Base-by-base conservation (phyloP, 1,284 basidiomycete genomes). In the Austroboletus niveus region DNA sequence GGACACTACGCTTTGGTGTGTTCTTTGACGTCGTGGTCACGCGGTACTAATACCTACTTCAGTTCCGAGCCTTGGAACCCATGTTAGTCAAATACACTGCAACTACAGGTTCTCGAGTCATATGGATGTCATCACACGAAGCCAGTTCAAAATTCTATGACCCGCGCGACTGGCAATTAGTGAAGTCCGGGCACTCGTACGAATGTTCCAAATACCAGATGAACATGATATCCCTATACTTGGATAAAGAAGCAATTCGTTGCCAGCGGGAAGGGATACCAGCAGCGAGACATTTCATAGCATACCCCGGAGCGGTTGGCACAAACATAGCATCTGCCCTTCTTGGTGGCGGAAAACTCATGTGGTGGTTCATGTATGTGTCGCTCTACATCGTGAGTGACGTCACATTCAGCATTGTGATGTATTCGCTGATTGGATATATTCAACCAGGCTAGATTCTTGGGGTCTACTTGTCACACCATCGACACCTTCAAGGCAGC, bases 91-190 rank as follows among this genome's bases (percentile, higher is more conserved):
- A 74, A 31, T 75, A 77, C 36, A 57, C 64, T 5, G 64, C 58
- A 40, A 66, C 69, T 1, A 62, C 69, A 42, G 77, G 77, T 20
- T 76, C 85, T 0, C 81, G 91, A 24, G 80, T 94, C 8, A 69
- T 94, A 20, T 94, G 93, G 89, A 85, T 85, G 52, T 88, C 89
- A 3, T 93, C 91, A 1, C 61, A 86, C 8, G 87, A 89, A 65
- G 80, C 85, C 0, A 72, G 71, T 15, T 76, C 82, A 0, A 61
- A 69, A 24, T 76, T 70, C 44, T 88, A 87, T 53, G 76, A 83
- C 51, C 63, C 74, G 1, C 72, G 79, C 32, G 92, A 96, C 68
- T 87, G 83, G 78, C 91, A 94, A 62, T 75, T 91, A 22, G 70
- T 81, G 29, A 72, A 78, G 41, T 82, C 84, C 9, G 60, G 68